Conservation (phyloP, 140 eudicot species). For the Anethum foeniculum region DNA sequence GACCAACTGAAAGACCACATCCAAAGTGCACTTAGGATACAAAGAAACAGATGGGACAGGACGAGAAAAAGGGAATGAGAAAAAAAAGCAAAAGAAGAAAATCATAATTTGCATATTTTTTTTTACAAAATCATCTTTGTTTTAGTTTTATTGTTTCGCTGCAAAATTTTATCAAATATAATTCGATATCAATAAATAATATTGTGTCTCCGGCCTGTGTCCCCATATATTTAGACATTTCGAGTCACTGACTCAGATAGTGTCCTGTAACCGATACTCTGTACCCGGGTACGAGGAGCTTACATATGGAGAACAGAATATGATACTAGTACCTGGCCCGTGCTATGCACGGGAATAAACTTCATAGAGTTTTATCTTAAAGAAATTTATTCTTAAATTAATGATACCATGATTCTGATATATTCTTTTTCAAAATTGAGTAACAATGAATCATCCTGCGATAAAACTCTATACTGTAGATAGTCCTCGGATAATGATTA, state of each 20-base stretch:
- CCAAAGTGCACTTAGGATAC: not conserved
- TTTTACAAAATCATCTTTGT: not conserved
- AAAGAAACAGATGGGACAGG: not conserved
- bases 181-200: not conserved
- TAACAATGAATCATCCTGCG: too few relatives aligned
- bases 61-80: not conserved
- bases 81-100: not conserved
- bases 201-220: not conserved
- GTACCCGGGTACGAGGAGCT: not conserved
- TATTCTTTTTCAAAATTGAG: too few relatives aligned
- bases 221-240: not conserved
- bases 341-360: too few relatives aligned
- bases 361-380: too few relatives aligned
- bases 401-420: too few relatives aligned
- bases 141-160: not conserved
- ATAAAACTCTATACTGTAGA: too few relatives aligned
- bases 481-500: too few relatives aligned
- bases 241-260: not conserved
- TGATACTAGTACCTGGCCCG: too few relatives aligned
- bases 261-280: not conserved
- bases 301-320: not conserved
- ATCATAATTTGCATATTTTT: not conserved
- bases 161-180: not conserved
- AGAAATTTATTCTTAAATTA: too few relatives aligned
- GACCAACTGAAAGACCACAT: not conserved